A percentile compares a stretch with the other conserved stretches of the same genome.
These are phyloP conservation scores for Aquilaria agallochum DNA, from an alignment of 441 rosid genomes.

Conservation along the genomic window DNA sequence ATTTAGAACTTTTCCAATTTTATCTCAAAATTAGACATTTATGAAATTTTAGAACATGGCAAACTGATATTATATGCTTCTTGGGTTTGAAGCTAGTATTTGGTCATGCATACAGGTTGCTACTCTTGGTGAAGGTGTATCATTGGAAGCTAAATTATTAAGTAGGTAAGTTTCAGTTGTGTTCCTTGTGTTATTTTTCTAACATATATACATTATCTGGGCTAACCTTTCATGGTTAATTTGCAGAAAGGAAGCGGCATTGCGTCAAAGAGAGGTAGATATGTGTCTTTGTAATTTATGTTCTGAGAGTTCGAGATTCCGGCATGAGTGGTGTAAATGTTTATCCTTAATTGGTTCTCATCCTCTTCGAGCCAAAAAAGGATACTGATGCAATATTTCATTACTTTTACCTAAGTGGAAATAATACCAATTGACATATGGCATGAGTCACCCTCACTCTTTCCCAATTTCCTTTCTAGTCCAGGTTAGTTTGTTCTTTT, in stretches of 20 bases:
- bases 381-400: neutral
- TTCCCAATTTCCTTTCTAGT: neutral
- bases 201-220: constrained; percentile 8
- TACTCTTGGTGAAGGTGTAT: constrained; percentile 91
- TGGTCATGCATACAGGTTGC: constrained; percentile 52
- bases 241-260: constrained; percentile 87
- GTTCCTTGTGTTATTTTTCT: constrained; percentile 4
- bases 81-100: no score
- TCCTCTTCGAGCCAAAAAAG: neutral
- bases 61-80: no score
- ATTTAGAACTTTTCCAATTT: no score
- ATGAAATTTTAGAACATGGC: no score
- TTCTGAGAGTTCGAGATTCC: no score
- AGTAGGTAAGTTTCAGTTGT: constrained; percentile 43
- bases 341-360: neutral
- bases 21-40: no score
- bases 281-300: neutral
- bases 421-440: no score
- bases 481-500: no score
- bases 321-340: no score
- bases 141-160: constrained; percentile 88
- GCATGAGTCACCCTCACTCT: neutral
- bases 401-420: neutral
- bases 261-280: constrained; percentile 85
- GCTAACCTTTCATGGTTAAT: constrained; percentile 15